These are phyloP conservation scores for Albugo laibachii DNA, from an alignment of 352 stramenopile genomes.

Conservation along the genomic window DNA sequence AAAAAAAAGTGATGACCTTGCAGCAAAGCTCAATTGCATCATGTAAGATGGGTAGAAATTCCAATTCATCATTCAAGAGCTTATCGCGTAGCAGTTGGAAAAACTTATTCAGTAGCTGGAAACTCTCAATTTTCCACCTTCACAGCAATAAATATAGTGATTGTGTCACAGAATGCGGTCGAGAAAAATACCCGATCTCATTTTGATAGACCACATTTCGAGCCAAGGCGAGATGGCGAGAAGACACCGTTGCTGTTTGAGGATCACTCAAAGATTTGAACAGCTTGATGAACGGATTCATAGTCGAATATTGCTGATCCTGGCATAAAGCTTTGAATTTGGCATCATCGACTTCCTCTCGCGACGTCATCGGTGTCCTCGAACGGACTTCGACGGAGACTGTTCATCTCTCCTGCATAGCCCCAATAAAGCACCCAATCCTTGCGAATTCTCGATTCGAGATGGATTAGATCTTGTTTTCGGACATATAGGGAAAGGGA, in stretches of 20 bases:
- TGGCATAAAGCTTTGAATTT: too few relatives aligned
- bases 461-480: too few relatives aligned
- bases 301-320: too few relatives aligned
- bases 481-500: too few relatives aligned
- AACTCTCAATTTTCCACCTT: conserved; percentile 49
- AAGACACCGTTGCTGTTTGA: conserved; percentile 42
- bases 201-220: conserved; percentile 66
- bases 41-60: conserved; percentile 24
- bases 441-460: too few relatives aligned
- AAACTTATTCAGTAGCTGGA: conserved; percentile 39
- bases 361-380: too few relatives aligned
- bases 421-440: too few relatives aligned
- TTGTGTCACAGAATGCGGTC: too few relatives aligned
- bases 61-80: conserved; percentile 15
- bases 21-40: conserved; percentile 17
- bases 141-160: neutral
- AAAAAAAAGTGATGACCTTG: conserved; percentile 13
- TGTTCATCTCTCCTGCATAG: too few relatives aligned
- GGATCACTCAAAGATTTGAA: conserved; percentile 32
- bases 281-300: conserved; percentile 29
- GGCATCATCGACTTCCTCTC: too few relatives aligned
- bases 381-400: too few relatives aligned
- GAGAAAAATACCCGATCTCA: conserved; percentile 20
- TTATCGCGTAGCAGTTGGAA: conserved; percentile 35
- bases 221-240: conserved; percentile 43